Evolutionary conservation across 2,329 filamentous ascomycete genomes (phyloP).

Genomic region (Aureobasidium sp.): DNA sequence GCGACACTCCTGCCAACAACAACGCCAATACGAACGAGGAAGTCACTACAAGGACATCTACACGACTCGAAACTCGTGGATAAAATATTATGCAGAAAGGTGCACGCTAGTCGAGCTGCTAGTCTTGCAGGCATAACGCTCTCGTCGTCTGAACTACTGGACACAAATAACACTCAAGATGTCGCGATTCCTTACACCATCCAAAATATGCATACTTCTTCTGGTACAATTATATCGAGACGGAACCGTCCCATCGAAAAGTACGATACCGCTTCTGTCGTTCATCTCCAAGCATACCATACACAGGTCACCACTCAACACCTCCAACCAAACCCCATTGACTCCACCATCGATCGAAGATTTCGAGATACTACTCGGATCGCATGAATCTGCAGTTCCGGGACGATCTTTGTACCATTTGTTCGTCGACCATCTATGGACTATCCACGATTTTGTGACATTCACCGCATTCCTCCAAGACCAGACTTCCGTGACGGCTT

Average conservation of each 20-base stretch:
- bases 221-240: slow-evolving; percentile 68
- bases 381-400: slow-evolving; percentile 50
- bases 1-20: neutral
- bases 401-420: slow-evolving; percentile 82
- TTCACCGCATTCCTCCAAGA: slow-evolving; percentile 13
- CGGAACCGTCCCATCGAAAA: slow-evolving; percentile 20
- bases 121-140: neutral
- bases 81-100: neutral
- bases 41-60: neutral
- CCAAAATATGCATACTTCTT: slow-evolving; percentile 74
- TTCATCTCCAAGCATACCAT: slow-evolving; percentile 66
- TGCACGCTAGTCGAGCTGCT: neutral
- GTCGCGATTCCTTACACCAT: slow-evolving; percentile 79
- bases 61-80: neutral
- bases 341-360: slow-evolving; percentile 35
- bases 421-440: slow-evolving; percentile 76
- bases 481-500: slow-evolving; percentile 8
- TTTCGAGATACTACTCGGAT: slow-evolving; percentile 27
- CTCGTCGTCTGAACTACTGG: neutral
- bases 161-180: slow-evolving; percentile 40
- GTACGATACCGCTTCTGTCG: slow-evolving; percentile 62
- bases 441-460: slow-evolving; percentile 42
- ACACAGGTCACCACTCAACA: slow-evolving; percentile 17
- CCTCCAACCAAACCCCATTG: slow-evolving; percentile 1
- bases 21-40: neutral